phyloP scores from a whole-genome alignment of 2,329 filamentous ascomycete genomes.

The Aspergillus fumigatiaffinis region DNA sequence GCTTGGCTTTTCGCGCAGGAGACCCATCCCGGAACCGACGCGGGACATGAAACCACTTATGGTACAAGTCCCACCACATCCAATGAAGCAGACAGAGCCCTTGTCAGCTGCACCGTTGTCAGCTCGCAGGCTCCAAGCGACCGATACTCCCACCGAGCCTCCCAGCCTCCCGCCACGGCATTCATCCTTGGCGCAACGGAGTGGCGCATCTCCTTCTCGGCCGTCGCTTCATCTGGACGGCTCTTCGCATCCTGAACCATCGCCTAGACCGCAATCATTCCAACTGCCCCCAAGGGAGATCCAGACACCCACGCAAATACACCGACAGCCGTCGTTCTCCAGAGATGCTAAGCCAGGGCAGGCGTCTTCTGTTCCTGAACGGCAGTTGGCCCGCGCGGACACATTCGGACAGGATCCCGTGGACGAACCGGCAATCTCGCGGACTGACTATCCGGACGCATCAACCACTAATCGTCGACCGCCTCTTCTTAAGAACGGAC shows the following conservation, averaged over 20 bases:
- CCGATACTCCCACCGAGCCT: constrained; percentile 40
- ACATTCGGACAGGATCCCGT: constrained; percentile 50
- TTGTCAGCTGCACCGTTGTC: constrained; percentile 32
- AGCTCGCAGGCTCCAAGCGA: constrained; percentile 36
- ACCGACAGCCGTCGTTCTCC: constrained; percentile 27
- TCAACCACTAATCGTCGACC: constrained; percentile 80
- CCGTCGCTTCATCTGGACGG: constrained; percentile 8
- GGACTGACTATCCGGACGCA: constrained; percentile 73
- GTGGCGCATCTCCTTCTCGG: constrained; percentile 22
- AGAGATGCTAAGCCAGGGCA: constrained; percentile 21
- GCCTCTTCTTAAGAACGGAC: constrained; percentile 67
- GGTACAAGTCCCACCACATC: constrained; percentile 28
- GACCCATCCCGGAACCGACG: constrained; percentile 23
- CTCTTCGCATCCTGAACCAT: constrained; percentile 11
- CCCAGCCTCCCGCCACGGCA: constrained; percentile 48
- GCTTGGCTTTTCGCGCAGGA: constrained; percentile 25
- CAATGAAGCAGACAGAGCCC: constrained; percentile 17
- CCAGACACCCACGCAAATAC: constrained; percentile 17
- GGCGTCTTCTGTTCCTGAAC: constrained; percentile 18
- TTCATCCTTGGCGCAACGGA: constrained; percentile 15
- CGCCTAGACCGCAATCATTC: constrained; percentile 13
- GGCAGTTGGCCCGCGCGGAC: constrained; percentile 28
- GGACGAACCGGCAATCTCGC: constrained; percentile 50
- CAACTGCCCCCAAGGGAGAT: constrained; percentile 12
- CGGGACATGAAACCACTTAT: constrained; percentile 28